These are phyloP conservation scores for Shiraia bambusicola DNA, from an alignment of 2,329 filamentous ascomycete species.

Conservation along the genomic window DNA sequence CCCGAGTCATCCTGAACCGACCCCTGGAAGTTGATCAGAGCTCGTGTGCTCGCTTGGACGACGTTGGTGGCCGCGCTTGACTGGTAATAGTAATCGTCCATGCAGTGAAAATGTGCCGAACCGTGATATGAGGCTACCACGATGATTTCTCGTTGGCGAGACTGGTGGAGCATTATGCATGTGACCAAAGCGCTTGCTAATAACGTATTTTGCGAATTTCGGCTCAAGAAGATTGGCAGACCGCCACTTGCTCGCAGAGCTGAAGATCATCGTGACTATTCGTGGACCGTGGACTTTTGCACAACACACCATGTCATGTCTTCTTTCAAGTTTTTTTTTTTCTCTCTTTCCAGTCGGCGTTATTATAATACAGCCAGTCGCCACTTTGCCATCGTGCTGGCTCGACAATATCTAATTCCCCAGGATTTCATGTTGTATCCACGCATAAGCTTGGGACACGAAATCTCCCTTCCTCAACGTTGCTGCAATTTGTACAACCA, in stretches of 20 bases:
- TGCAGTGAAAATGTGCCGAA: slow-evolving; percentile 5
- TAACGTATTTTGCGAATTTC: slow-evolving; percentile 3
- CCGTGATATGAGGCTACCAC: slow-evolving; percentile 1
- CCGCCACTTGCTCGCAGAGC: slow-evolving; percentile 2
- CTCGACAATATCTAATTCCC: not conserved
- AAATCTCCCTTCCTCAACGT: slow-evolving; percentile 5
- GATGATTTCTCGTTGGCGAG: not conserved
- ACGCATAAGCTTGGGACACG: slow-evolving; percentile 6
- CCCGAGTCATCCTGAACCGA: slow-evolving; percentile 4
- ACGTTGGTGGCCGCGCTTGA: slow-evolving; percentile 18
- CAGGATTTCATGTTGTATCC: not conserved
- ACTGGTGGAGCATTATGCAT: not conserved
- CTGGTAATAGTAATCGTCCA: slow-evolving; percentile 17
- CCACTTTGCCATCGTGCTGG: not conserved
- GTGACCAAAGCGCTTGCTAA: not conserved
- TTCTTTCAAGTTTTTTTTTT: not conserved
- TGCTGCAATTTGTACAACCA: slow-evolving; percentile 8
- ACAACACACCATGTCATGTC: not conserved
- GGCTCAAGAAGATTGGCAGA: not conserved
- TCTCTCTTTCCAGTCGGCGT: not conserved
- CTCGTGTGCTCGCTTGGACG: too few relatives aligned
- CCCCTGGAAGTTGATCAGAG: slow-evolving; percentile 7
- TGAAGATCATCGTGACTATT: not conserved
- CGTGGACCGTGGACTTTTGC: too few relatives aligned
- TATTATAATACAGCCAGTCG: not conserved